A percentile compares a stretch with the other conserved stretches of the same genome.
Conservation (phyloP, 2,329 filamentous ascomycete genomes). For the Colletotrichum sp. region DNA sequence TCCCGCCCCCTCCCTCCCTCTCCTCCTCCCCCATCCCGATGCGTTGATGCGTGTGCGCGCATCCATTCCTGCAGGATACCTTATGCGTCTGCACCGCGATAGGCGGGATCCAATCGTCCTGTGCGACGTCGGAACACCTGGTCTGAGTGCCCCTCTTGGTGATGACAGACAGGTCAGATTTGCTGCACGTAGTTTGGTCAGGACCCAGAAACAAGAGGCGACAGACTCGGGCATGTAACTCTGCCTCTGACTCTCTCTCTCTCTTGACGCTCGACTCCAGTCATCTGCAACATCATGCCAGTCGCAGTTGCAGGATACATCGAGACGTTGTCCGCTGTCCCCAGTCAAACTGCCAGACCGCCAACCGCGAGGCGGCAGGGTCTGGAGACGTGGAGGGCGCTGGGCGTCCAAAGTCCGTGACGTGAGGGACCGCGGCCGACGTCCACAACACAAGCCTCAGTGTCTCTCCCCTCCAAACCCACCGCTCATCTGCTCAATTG, state of each 20-base stretch:
- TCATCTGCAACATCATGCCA: background rate
- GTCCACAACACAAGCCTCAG: background rate
- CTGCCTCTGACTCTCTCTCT: background rate
- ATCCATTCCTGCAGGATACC: conserved; percentile 10
- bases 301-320: background rate
- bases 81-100: conserved; percentile 17
- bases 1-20: background rate
- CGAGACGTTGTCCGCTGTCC: background rate
- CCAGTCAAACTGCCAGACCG: background rate
- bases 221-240: background rate
- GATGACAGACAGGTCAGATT: conserved; percentile 7
- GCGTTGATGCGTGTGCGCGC: conserved; percentile 6
- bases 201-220: background rate
- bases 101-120: conserved; percentile 17
- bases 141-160: conserved; percentile 20
- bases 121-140: conserved; percentile 21
- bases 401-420: background rate
- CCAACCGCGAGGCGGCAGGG: background rate
- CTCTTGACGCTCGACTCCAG: background rate
- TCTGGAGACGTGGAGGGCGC: background rate
- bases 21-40: background rate
- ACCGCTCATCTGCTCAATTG: conserved; percentile 18
- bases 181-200: background rate
- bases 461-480: background rate
- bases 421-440: background rate